Evolutionary conservation across 2,329 filamentous ascomycete species (phyloP), one percentile per base, ranked within the genome.

Genomic region (Mariannaea elegans): DNA sequence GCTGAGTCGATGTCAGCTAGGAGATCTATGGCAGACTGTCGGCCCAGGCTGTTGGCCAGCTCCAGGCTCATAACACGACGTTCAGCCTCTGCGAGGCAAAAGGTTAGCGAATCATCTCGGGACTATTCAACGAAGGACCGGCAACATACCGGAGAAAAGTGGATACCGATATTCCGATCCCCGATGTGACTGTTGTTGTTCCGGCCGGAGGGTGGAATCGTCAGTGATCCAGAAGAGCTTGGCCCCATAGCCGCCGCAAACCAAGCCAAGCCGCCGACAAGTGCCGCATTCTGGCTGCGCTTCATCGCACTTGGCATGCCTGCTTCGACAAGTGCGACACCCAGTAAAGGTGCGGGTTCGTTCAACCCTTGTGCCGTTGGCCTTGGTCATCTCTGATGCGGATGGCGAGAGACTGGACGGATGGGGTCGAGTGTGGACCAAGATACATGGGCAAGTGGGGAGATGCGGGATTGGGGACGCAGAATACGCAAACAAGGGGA

Each of bases 281-380:
- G 73, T 74, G 2, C 67, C 65, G 62, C 80, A 82, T 24, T 66
- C 66, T 3, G 79, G 80, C 7, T 72, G 74, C 5, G 71, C 68
- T 59, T 81, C 77, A 54, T 82, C 80, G 61, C 79, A 82, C 67
- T 81, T 82, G 32, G 76, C 69, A 64, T 81, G 80, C 16, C 80
- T 75, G 51, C 65, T 73, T 16, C 74, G 67, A 60, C 74, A 76
- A 12, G 72, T 75, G 13, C 71, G 70, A 24, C 74, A 76, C 21
- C 74, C 73, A 4, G 74, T 76, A 38, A 76, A 76, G 1, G 72
- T 76, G 7, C 68, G 66, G 21, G 67, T 70, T 13, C 68, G 52
- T 19, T 70, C 67, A 18, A 65, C 60, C 38, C 58, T 70, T 24
- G 47, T 19, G 10, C 53, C 45, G 49, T 19, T 54, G 32, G 32